Evolutionary conservation across 108 stramenopile species (phyloP).

Genomic region (Tribonema minus): DNA sequence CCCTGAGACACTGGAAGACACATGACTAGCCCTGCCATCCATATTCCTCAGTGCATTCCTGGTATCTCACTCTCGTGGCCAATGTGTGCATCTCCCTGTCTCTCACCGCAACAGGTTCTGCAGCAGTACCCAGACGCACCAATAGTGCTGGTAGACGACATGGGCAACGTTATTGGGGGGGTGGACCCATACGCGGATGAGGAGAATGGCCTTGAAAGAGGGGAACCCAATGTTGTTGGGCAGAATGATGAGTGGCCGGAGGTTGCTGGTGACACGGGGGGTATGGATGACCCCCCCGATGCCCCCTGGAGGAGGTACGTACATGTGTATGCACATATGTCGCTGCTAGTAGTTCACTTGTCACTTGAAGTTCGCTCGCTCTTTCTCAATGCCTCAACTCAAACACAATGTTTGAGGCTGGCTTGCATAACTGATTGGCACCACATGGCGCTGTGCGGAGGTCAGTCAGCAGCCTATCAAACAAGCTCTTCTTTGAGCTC

Average conservation of each 20-base stretch:
- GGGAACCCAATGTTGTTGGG: not conserved
- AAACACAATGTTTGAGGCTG: no score
- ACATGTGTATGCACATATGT: not conserved
- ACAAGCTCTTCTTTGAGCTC: no score
- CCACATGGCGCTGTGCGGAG: no score
- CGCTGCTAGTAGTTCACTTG: not conserved
- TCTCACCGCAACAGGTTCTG: slow-evolving; percentile 13
- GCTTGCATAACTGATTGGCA: no score
- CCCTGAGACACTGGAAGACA: no score
- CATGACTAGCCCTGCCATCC: no score
- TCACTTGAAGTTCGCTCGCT: not conserved
- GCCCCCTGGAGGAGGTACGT: slow-evolving; percentile 26
- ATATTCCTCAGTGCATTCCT: no score
- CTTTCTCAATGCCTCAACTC: no score
- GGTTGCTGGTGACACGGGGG: slow-evolving; percentile 30
- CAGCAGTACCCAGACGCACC: slow-evolving; percentile 22
- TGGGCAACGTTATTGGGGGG: slow-evolving; percentile 34
- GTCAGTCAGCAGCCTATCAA: no score
- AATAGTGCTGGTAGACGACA: slow-evolving; percentile 21
- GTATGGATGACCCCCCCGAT: slow-evolving; percentile 44
- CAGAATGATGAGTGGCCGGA: slow-evolving; percentile 25
- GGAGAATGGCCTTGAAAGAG: not conserved
- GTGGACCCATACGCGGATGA: slow-evolving; percentile 28
- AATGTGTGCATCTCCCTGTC: no score
- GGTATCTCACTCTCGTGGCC: no score